These are phyloP conservation scores for Chrysoporthe austroafricana DNA, from an alignment of 2,329 filamentous ascomycete genomes.

Conservation along the genomic window DNA sequence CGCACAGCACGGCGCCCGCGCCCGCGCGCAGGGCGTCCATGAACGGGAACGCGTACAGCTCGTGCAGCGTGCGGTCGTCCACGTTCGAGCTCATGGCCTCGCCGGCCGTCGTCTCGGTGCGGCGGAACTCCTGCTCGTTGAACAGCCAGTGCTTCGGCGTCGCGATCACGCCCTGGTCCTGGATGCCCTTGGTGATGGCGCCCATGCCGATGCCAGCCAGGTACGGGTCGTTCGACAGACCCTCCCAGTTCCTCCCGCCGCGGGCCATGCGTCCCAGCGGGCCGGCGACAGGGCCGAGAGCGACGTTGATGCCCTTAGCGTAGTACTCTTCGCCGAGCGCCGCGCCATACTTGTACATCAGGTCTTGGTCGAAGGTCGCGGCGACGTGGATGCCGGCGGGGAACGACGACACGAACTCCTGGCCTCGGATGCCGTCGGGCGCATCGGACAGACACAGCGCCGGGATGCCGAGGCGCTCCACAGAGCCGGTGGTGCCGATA, in stretches of 20 bases:
- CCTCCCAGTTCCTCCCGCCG: conserved; percentile 66
- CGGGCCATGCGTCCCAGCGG: conserved; percentile 66
- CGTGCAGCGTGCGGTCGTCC: conserved; percentile 45
- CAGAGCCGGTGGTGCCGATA: conserved; percentile 37
- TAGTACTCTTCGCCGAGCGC: conserved; percentile 72
- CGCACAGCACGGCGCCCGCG: conserved; percentile 23
- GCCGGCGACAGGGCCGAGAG: conserved; percentile 61
- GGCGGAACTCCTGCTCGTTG: conserved; percentile 49
- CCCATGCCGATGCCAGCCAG: conserved; percentile 52
- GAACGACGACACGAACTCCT: conserved; percentile 51
- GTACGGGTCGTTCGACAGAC: conserved; percentile 58
- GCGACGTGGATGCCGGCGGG: conserved; percentile 71
- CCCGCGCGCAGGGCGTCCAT: conserved; percentile 24
- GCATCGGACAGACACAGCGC: conserved; percentile 51
- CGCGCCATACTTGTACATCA: conserved; percentile 67
- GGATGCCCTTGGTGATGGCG: conserved; percentile 70
- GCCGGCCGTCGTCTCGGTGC: conserved; percentile 50
- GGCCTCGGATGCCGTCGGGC: conserved; percentile 40
- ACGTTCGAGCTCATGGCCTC: conserved; percentile 46
- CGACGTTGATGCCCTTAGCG: conserved; percentile 71
- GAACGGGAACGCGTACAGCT: conserved; percentile 48
- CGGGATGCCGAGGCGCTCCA: conserved; percentile 44
- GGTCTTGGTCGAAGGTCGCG: conserved; percentile 69
- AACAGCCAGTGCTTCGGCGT: conserved; percentile 68
- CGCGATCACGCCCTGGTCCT: conserved; percentile 74